Evolutionary conservation across 116 monocot species (phyloP).

Genomic region (Trichopus zeylanicus): DNA sequence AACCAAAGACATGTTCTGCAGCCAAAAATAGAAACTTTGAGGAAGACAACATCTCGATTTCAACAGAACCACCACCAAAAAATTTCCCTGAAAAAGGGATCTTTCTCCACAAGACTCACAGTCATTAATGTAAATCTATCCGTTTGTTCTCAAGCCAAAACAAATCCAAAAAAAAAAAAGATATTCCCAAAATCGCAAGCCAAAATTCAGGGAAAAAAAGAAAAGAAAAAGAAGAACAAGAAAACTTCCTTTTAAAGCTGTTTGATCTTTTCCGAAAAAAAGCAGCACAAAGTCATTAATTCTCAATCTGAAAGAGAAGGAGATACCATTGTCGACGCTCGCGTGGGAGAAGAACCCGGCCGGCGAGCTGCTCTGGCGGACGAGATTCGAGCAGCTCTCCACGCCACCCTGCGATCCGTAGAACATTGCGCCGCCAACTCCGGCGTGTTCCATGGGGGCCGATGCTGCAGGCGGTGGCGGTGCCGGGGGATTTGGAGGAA

Average conservation of each 20-base stretch:
- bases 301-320: background rate
- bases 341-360: slow-evolving; percentile 60
- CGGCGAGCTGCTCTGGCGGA: slow-evolving; percentile 79
- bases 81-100: slow-evolving; percentile 1
- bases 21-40: background rate
- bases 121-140: no score
- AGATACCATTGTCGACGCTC: slow-evolving; percentile 61
- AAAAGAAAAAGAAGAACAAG: no score
- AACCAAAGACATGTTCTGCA: background rate
- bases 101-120: no score
- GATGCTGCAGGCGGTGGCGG: background rate
- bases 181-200: no score
- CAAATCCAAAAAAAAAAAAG: no score
- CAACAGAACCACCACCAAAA: background rate
- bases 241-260: no score
- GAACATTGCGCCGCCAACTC: slow-evolving; percentile 34
- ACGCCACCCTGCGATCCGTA: slow-evolving; percentile 11
- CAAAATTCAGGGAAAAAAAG: no score
- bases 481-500: slow-evolving; percentile 12
- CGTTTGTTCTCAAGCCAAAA: no score
- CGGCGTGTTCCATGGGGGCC: background rate
- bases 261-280: no score
- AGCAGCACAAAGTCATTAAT: no score
- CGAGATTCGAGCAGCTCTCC: slow-evolving; percentile 24
- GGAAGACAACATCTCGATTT: background rate